Evolutionary conservation across 2,329 filamentous ascomycete genomes (phyloP).

Genomic region (Hymenoscyphus fraxineus): DNA sequence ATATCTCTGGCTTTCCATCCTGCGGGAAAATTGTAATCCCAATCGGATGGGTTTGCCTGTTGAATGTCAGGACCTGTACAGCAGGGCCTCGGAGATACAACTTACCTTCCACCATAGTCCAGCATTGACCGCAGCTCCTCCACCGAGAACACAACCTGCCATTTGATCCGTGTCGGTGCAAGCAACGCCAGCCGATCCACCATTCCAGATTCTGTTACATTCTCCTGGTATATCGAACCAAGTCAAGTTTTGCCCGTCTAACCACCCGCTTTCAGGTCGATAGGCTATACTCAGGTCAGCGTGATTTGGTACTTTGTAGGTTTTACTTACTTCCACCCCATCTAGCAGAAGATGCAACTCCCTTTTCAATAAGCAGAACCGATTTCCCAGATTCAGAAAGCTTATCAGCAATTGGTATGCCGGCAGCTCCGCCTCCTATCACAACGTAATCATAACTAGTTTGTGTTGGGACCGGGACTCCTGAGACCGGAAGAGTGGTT

Average conservation of each 20-base stretch:
- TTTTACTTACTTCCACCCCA: conserved; percentile 50
- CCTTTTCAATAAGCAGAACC: conserved; percentile 61
- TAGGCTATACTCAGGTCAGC: conserved; percentile 21
- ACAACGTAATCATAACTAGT: conserved; percentile 53
- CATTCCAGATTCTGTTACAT: conserved; percentile 59
- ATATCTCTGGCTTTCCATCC: conserved; percentile 69
- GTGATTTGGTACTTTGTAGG: not conserved
- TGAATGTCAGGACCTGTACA: conserved; percentile 13
- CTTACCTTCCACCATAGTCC: conserved; percentile 62
- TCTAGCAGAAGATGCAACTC: conserved; percentile 58
- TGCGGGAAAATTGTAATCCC: conserved; percentile 67
- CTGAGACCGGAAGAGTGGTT: conserved; percentile 46
- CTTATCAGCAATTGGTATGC: conserved; percentile 51
- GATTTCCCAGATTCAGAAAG: conserved; percentile 62
- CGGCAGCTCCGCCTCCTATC: conserved; percentile 51
- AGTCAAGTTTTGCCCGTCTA: conserved; percentile 56
- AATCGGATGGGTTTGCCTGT: conserved; percentile 59
- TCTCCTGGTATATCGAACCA: conserved; percentile 70
- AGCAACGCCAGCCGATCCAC: conserved; percentile 43
- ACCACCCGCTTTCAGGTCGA: conserved; percentile 50
- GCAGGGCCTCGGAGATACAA: not conserved
- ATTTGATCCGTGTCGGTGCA: conserved; percentile 70
- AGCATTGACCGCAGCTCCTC: conserved; percentile 53
- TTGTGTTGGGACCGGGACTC: conserved; percentile 42
- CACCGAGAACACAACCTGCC: conserved; percentile 68